Evolutionary conservation across 2,329 filamentous ascomycete genomes (phyloP), one percentile per base, ranked within the genome.

Genomic region (Fusarium sp.): DNA sequence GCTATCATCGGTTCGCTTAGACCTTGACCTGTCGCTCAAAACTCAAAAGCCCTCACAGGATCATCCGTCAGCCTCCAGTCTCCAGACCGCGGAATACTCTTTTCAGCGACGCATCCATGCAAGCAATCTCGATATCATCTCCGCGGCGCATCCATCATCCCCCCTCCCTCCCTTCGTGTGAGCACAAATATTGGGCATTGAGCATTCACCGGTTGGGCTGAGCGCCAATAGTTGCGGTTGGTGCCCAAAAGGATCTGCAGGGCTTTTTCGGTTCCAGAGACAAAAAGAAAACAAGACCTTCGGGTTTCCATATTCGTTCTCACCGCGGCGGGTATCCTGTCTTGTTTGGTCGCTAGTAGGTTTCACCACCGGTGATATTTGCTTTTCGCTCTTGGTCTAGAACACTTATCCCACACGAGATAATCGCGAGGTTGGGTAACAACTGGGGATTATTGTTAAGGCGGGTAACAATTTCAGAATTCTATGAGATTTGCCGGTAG

Each of bases 161-260:
- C 42, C 42, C 42, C 25, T 21, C 33, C 25, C 42, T 33, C 29
- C 29, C 25, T 60, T 55, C 49, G 42, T 38, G 51, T 70, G 66
- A 60, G 55, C 38, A 41, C 38, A 41, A 27, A 61, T n/a, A 59
- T 66, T 61, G 55, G 61, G 66, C 61, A 41, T 66, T 61, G 61
- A 62, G 61, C 61, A 57, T 39, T 57, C 38, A 60, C 31, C 25
- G 46, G 51, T 45, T 55, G 48, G 56, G 66, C 55, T 48, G 56
- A 62, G 23, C 29, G 18, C 48, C 37, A 41, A 58, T 55, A 45
- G 39, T 44, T 61, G 39, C 25, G 37, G 35, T 67, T 67, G 64
- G 37, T 67, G 62, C 49, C 61, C 61, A 70, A 70, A 51, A 35
- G 37, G 68, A 71, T 70, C 67, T 52, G 67, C 68, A 71, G 46